phyloP scores from a whole-genome alignment of 495 filamentous ascomycete species.

The Penicillium verhagenii region DNA sequence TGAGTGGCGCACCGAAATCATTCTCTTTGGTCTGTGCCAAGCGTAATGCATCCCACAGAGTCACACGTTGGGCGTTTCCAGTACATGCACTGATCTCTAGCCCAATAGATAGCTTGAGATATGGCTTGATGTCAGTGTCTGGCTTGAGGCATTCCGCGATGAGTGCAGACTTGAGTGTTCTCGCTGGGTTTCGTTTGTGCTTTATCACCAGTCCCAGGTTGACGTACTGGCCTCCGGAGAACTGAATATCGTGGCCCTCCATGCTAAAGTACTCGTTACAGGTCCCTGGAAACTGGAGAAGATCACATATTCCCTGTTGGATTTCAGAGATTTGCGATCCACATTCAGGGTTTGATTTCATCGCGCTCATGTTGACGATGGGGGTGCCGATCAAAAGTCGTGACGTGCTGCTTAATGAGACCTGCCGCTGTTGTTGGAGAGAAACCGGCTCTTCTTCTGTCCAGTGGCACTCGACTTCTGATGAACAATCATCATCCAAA shows the following conservation, averaged over 20 bases:
- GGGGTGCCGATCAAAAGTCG: constrained; percentile 9
- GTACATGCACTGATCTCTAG: constrained; percentile 14
- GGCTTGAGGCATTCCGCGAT: constrained; percentile 2
- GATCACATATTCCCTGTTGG: not conserved
- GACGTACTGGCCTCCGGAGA: not conserved
- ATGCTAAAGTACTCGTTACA: not conserved
- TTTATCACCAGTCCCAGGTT: not conserved
- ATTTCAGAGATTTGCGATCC: not conserved
- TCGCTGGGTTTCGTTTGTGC: constrained; percentile 6
- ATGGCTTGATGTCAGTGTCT: not conserved
- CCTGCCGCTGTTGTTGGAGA: not conserved
- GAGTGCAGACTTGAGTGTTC: constrained; percentile 7
- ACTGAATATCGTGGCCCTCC: constrained; percentile 3
- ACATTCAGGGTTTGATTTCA: constrained; percentile 1
- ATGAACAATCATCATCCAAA: not conserved
- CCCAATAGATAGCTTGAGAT: constrained; percentile 3
- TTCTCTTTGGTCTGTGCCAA: not conserved
- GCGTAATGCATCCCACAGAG: constrained; percentile 12
- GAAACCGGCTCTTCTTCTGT: not conserved
- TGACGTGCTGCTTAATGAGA: not conserved
- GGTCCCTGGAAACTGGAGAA: not conserved
- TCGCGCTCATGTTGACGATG: not conserved
- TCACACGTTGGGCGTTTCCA: constrained; percentile 13
- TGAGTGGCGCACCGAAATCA: not conserved
- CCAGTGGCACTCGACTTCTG: constrained; percentile 8